Evolutionary conservation across 139 green algal species (phyloP).

Genomic region (Dunaliella primolecta): DNA sequence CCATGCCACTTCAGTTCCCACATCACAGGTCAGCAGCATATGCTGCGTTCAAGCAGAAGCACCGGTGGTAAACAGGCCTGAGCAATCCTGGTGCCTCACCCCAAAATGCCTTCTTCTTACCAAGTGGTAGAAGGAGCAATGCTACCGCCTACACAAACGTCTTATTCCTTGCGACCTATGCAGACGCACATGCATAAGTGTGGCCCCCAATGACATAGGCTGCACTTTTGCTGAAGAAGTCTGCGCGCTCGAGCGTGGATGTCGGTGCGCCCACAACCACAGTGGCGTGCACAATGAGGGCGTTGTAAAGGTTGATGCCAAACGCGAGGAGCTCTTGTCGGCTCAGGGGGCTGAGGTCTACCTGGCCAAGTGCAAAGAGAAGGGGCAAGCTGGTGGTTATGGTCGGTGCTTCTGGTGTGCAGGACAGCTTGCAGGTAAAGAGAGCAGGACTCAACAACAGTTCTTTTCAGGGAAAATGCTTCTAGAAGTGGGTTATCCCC

Average conservation of each 20-base stretch:
- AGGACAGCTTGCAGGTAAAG: not conserved
- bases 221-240: conserved; percentile 44
- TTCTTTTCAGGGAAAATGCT: too few relatives aligned
- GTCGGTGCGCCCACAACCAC: conserved; percentile 39
- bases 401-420: not conserved
- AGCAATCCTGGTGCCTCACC: too few relatives aligned
- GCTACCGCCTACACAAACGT: too few relatives aligned
- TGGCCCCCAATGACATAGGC: conserved; percentile 21
- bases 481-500: too few relatives aligned
- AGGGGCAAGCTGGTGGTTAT: not conserved
- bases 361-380: conserved; percentile 33
- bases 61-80: too few relatives aligned
- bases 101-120: too few relatives aligned
- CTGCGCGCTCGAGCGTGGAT: conserved; percentile 26
- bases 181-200: conserved; percentile 17
- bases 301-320: conserved; percentile 95
- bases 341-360: conserved; percentile 59
- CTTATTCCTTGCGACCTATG: too few relatives aligned
- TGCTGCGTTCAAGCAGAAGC: too few relatives aligned
- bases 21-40: too few relatives aligned
- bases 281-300: conserved; percentile 79
- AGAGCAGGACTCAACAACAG: not conserved
- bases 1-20: too few relatives aligned
- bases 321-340: conserved; percentile 72
- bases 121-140: too few relatives aligned